phyloP scores from a whole-genome alignment of 768 basidiomycete species.

The Pleurotus giganteus region DNA sequence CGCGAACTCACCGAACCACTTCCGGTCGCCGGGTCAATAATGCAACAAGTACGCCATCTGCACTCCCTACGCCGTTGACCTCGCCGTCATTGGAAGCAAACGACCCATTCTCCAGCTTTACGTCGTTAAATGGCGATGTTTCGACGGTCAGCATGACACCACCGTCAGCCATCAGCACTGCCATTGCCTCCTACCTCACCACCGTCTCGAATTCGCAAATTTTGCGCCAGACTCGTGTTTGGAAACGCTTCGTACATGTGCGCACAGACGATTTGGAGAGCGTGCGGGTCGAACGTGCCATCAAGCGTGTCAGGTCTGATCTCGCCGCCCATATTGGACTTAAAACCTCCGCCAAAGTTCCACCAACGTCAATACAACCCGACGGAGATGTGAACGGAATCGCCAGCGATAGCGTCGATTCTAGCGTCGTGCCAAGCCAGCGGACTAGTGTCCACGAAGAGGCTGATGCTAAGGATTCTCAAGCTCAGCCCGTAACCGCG shows the following conservation, averaged over 20 bases:
- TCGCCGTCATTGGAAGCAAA: constrained; percentile 54
- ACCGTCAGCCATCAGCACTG: constrained; percentile 30
- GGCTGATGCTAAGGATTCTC: background rate
- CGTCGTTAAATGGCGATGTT: constrained; percentile 27
- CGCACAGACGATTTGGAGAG: constrained; percentile 88
- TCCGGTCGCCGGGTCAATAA: constrained; percentile 34
- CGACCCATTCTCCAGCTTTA: constrained; percentile 59
- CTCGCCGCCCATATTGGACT: constrained; percentile 64
- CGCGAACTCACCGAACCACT: constrained; percentile 43
- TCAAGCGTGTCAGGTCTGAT: constrained; percentile 86
- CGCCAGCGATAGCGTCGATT: background rate
- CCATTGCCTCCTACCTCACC: constrained; percentile 78
- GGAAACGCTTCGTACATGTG: constrained; percentile 86
- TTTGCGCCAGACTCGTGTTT: constrained; percentile 64
- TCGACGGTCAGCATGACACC: constrained; percentile 20
- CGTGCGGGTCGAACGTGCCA: constrained; percentile 80
- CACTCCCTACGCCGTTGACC: constrained; percentile 42
- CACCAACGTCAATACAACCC: background rate
- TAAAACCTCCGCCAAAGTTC: background rate
- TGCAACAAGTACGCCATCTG: constrained; percentile 27
- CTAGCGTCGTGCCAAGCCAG: background rate
- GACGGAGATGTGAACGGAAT: background rate
- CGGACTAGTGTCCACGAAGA: constrained; percentile 3
- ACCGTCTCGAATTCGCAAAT: constrained; percentile 65
- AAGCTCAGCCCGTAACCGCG: background rate